Percentiles rank a stretch among this genome's conserved stretches.
Conservation (phyloP, 768 basidiomycete species). For the Auricularia auricula-judae region DNA sequence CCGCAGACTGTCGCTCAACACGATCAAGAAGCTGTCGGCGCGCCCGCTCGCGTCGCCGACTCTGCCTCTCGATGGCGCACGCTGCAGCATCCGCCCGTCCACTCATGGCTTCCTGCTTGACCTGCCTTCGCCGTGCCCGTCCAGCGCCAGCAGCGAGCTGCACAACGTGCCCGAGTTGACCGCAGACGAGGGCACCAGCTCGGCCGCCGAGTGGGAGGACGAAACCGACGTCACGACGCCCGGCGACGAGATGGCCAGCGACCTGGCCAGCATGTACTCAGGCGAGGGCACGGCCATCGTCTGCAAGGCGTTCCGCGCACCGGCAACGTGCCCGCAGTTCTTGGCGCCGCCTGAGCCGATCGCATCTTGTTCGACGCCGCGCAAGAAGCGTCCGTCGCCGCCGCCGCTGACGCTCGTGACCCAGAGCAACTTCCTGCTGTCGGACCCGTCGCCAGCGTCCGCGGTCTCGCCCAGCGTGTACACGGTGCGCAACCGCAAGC, state of each 20-base stretch:
- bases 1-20: neutral
- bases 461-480: neutral
- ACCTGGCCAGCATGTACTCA: neutral
- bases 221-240: neutral
- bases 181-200: neutral
- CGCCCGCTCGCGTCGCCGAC: neutral
- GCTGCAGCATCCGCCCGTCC: neutral
- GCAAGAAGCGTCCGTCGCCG: neutral
- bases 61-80: neutral
- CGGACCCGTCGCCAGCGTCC: neutral
- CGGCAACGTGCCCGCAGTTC: neutral
- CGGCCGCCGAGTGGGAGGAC: neutral
- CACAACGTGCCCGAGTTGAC: neutral
- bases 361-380: neutral
- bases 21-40: neutral
- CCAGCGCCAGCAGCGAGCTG: neutral
- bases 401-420: neutral
- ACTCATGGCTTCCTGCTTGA: neutral
- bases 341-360: neutral
- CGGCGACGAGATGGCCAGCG: neutral
- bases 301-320: neutral
- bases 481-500: neutral
- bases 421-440: neutral
- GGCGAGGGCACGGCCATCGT: neutral
- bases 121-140: neutral